A percentile compares a stretch with the other conserved stretches of the same genome.
These are phyloP conservation scores for Sclerospora graminicola DNA, from an alignment of 352 stramenopile species.

Conservation along the genomic window DNA sequence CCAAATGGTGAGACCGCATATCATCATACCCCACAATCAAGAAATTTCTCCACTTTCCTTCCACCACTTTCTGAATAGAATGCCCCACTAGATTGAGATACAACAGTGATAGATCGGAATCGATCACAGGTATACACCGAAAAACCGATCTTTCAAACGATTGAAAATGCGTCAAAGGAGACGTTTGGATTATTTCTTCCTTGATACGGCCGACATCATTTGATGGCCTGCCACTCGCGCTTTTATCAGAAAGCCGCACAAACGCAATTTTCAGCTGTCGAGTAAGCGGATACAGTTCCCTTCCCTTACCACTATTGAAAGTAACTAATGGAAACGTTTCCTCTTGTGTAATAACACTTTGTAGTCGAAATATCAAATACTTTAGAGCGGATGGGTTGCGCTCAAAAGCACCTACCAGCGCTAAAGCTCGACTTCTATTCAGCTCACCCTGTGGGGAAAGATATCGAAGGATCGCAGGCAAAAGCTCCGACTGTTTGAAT, in stretches of 20 bases:
- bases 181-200: slow-evolving; percentile 50
- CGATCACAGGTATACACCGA: slow-evolving; percentile 41
- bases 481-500: slow-evolving; percentile 72
- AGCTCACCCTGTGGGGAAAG: slow-evolving; percentile 26
- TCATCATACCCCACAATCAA: slow-evolving; percentile 60
- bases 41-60: slow-evolving; percentile 77
- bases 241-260: slow-evolving; percentile 18
- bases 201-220: slow-evolving; percentile 3
- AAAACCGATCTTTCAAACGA: slow-evolving; percentile 78
- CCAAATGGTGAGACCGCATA: slow-evolving; percentile 39
- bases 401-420: slow-evolving; percentile 38
- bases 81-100: slow-evolving; percentile 66
- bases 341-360: slow-evolving; percentile 70
- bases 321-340: slow-evolving; percentile 52
- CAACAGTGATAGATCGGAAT: slow-evolving; percentile 38
- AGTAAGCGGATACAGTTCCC: slow-evolving; percentile 68
- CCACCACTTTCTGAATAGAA: slow-evolving; percentile 57
- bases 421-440: slow-evolving; percentile 21
- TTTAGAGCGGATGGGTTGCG: slow-evolving; percentile 37
- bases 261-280: slow-evolving; percentile 55
- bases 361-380: slow-evolving; percentile 46
- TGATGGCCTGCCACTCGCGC: slow-evolving; percentile 2
- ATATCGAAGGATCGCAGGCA: slow-evolving; percentile 52
- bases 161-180: slow-evolving; percentile 72
- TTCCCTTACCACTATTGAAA: slow-evolving; percentile 53